Base-by-base conservation (phyloP, 2,329 filamentous ascomycete genomes). In the Arthrobotrys musiformis region DNA sequence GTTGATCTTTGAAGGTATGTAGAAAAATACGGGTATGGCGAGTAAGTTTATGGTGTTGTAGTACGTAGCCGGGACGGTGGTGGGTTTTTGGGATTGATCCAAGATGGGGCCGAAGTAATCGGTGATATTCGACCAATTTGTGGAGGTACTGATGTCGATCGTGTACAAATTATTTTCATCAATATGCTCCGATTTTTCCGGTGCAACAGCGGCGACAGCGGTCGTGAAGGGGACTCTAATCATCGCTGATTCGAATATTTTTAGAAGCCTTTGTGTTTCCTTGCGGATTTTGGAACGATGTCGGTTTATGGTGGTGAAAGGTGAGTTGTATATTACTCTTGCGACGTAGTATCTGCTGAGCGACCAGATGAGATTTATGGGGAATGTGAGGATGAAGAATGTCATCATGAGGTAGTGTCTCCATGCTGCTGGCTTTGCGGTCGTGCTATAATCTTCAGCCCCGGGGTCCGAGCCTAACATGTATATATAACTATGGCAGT, bases 191-290 rank as follows among this genome's bases (percentile, higher is more conserved):
- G 26, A 8, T 26, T n/a, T 58, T 7, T n/a, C n/a, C n/a, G n/a
- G n/a, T n/a, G n/a, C n/a, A n/a, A n/a, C n/a, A n/a, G n/a, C n/a
- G n/a, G n/a, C n/a, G n/a, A n/a, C n/a, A n/a, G 33, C 30, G 6
- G 64, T 60, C 5, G 52, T 50, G 7, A 69, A 60, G 4, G 64
- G 64, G 5, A 69, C 52, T 30, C 30, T 58, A 24, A 35, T 30
- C 64, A 69, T 69, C 1, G 56, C 28, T 9, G 28, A 19, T 17
- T 33, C 26, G 40, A 69, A 69, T 19, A 60, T 30, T n/a, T 28
- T 35, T 7, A 60, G 11, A 13, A 69, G 26, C 1, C 19, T 44
- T 42, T 69, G 64, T 2, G 64, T 46, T 46, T 44, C 42, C 11
- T 17, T 37, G 5, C 64, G 52, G 13, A 69, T 8, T 60, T 50